Percentiles rank a stretch among this genome's conserved stretches.
These are phyloP conservation scores for Eremothecium coryli DNA, from an alignment of 1,139 yeast genomes.

Conservation along the genomic window DNA sequence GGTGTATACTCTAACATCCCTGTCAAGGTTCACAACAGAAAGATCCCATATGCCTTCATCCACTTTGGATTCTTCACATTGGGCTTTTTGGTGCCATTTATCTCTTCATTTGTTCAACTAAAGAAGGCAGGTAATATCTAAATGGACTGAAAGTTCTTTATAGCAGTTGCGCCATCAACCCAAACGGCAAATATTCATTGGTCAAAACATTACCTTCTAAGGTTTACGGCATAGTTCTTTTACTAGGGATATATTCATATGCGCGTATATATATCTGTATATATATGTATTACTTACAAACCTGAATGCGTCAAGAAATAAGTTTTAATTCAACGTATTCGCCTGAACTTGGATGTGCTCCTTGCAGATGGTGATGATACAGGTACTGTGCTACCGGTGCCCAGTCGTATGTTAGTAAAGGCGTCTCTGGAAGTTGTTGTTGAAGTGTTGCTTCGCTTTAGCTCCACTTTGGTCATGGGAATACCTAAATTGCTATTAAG, in stretches of 20 bases:
- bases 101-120: constrained; percentile 59
- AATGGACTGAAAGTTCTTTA: constrained; percentile 7
- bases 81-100: constrained; percentile 57
- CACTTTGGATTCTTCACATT: constrained; percentile 73
- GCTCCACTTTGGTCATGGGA: constrained; percentile 1
- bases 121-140: constrained; percentile 62
- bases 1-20: constrained; percentile 92
- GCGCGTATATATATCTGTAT: too few relatives aligned
- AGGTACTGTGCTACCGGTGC: constrained; percentile 1
- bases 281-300: too few relatives aligned
- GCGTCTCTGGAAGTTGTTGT: constrained; percentile 5
- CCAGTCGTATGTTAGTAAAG: constrained; percentile 4
- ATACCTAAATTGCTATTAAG: too few relatives aligned
- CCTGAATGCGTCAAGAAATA: too few relatives aligned
- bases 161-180: too few relatives aligned
- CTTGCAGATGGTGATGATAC: neutral
- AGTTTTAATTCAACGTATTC: neutral
- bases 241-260: too few relatives aligned
- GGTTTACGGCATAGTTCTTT: too few relatives aligned
- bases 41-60: constrained; percentile 72
- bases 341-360: neutral
- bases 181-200: too few relatives aligned
- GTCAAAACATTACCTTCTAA: too few relatives aligned
- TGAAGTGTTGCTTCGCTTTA: constrained; percentile 6
- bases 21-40: constrained; percentile 86